Conservation (phyloP, 2,329 filamentous ascomycete species). For the Pseudonectria foliicola region DNA sequence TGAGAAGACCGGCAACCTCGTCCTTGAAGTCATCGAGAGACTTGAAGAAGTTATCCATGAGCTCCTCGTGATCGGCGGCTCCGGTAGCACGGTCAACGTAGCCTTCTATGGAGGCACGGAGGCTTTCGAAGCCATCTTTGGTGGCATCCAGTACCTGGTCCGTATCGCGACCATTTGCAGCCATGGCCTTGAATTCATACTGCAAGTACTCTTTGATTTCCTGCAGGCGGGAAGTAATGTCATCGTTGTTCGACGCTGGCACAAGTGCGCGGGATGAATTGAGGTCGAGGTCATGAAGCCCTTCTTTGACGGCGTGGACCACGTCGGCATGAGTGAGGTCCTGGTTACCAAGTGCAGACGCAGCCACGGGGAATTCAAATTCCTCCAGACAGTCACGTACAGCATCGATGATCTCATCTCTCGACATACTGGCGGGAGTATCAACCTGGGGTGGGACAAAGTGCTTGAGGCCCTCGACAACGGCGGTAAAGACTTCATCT, state of each 20-base stretch:
- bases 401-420: slow-evolving; percentile 76
- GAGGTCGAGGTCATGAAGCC: slow-evolving; percentile 45
- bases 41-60: slow-evolving; percentile 60
- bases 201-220: slow-evolving; percentile 59
- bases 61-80: slow-evolving; percentile 66
- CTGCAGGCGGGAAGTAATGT: slow-evolving; percentile 49
- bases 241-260: slow-evolving; percentile 37
- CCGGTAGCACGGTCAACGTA: slow-evolving; percentile 71
- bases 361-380: slow-evolving; percentile 65
- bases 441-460: slow-evolving; percentile 69
- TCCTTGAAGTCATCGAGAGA: slow-evolving; percentile 61
- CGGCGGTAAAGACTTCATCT: slow-evolving; percentile 78
- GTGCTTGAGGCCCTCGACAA: slow-evolving; percentile 78
- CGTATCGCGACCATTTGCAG: slow-evolving; percentile 71
- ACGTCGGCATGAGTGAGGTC: slow-evolving; percentile 54
- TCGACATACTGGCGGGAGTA: slow-evolving; percentile 60
- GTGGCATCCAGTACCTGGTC: slow-evolving; percentile 85
- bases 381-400: slow-evolving; percentile 83
- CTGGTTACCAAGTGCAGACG: slow-evolving; percentile 46
- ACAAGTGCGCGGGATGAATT: slow-evolving; percentile 34
- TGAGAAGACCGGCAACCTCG: slow-evolving; percentile 58
- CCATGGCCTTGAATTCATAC: slow-evolving; percentile 53
- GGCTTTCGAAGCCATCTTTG: slow-evolving; percentile 76
- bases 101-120: slow-evolving; percentile 71
- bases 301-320: slow-evolving; percentile 56